A percentile compares a stretch with the other conserved stretches of the same genome.
phyloP scores from a whole-genome alignment of 78 protist genomes.

The slime mould (Dictyostelium discoideum) region DNA sequence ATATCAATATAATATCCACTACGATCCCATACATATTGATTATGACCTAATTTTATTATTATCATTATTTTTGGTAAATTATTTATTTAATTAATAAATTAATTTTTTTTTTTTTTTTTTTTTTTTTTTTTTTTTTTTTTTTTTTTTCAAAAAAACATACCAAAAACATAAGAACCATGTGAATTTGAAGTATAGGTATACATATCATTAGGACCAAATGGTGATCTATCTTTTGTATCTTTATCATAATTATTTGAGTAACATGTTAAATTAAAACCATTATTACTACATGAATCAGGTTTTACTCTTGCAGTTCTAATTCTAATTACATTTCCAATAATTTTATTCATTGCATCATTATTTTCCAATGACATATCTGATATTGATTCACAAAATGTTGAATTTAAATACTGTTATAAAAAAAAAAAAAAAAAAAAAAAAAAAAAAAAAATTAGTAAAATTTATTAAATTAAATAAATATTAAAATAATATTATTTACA shows the following conservation, averaged over 20 bases:
- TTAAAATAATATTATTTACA: slow-evolving; percentile 6
- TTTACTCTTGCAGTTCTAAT: slow-evolving; percentile 41
- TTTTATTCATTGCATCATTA: slow-evolving; percentile 33
- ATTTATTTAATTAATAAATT: no score
- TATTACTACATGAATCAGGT: slow-evolving; percentile 17
- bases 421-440: neutral
- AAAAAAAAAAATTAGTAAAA: neutral
- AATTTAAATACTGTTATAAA: slow-evolving; percentile 9
- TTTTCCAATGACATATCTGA: slow-evolving; percentile 17
- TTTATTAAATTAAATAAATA: neutral
- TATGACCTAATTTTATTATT: neutral
- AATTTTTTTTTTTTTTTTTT: no score
- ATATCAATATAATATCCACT: slow-evolving; percentile 53
- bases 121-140: no score
- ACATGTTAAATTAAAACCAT: slow-evolving; percentile 3
- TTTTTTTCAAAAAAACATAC: neutral
- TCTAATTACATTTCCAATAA: slow-evolving; percentile 38
- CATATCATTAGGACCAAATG: neutral
- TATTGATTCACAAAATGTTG: neutral
- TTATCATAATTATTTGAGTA: slow-evolving; percentile 25
- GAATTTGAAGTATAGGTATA: slow-evolving; percentile 4
- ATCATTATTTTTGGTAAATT: no score
- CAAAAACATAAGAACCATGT: slow-evolving; percentile 41
- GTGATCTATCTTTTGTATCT: slow-evolving; percentile 3
- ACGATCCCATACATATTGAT: slow-evolving; percentile 54